Percentiles rank a stretch among this genome's conserved stretches.
Evolutionary conservation across 208 protist genomes (phyloP).

Genomic region (Porcisia deanei): DNA sequence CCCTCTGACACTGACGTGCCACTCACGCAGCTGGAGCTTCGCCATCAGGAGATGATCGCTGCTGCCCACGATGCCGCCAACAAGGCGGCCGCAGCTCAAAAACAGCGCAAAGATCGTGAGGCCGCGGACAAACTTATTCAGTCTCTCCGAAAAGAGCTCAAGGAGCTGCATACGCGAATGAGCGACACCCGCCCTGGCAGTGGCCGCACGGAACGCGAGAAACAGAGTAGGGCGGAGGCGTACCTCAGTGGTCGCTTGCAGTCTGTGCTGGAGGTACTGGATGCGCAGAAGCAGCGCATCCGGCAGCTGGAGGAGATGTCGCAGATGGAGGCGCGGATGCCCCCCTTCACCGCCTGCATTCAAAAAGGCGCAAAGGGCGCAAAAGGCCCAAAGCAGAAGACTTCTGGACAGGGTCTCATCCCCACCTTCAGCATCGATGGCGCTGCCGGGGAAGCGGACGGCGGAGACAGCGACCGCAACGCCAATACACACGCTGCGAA

Average conservation of each 20-base stretch:
- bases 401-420: no score
- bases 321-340: slow-evolving; percentile 36
- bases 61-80: background rate
- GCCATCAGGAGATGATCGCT: background rate
- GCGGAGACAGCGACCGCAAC: background rate
- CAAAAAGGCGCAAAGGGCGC: background rate
- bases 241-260: slow-evolving; percentile 29
- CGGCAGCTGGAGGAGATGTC: slow-evolving; percentile 58
- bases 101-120: slow-evolving; percentile 40
- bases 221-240: slow-evolving; percentile 7
- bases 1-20: slow-evolving; percentile 37
- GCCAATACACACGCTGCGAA: background rate
- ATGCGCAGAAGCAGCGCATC: slow-evolving; percentile 49
- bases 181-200: slow-evolving; percentile 2
- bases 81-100: background rate
- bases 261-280: slow-evolving; percentile 45
- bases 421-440: background rate
- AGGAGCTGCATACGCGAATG: slow-evolving; percentile 10
- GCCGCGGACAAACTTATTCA: slow-evolving; percentile 37
- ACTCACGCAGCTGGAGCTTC: slow-evolving; percentile 3
- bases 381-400: background rate
- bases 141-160: slow-evolving; percentile 38
- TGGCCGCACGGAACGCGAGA: background rate
- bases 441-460: background rate
- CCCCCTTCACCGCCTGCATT: background rate